Percentiles rank a stretch among this genome's conserved stretches.
These are phyloP conservation scores for Aspergillus sp. DNA, from an alignment of 2,329 filamentous ascomycete species.

Conservation along the genomic window DNA sequence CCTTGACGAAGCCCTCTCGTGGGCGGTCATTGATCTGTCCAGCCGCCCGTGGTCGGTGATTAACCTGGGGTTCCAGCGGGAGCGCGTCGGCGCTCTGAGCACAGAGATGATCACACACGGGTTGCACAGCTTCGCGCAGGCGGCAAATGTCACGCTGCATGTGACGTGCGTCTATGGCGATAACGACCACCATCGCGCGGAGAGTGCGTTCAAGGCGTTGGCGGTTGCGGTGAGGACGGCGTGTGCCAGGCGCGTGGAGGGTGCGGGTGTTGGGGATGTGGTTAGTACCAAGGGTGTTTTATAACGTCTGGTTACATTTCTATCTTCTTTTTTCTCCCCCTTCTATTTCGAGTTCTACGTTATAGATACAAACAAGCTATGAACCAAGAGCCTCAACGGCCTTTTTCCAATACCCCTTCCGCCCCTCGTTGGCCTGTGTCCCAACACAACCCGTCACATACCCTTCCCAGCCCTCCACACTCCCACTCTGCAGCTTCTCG, in stretches of 20 bases:
- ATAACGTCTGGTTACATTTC: constrained; percentile 22
- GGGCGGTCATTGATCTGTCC: constrained; percentile 88
- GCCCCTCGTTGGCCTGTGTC: constrained; percentile 39
- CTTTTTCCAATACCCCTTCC: constrained; percentile 43
- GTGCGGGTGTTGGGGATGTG: constrained; percentile 82
- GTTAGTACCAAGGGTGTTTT: constrained; percentile 94
- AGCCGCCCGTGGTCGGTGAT: constrained; percentile 82
- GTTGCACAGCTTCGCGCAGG: constrained; percentile 86
- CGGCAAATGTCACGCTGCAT: constrained; percentile 83
- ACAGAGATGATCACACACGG: constrained; percentile 98
- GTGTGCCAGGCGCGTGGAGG: constrained; percentile 63
- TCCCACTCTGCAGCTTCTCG: constrained; percentile 39
- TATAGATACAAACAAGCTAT: background rate
- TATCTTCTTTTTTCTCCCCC: no score
- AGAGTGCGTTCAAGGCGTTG: constrained; percentile 94
- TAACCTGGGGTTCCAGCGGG: constrained; percentile 74
- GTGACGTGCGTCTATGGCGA: constrained; percentile 83
- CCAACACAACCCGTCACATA: constrained; percentile 50
- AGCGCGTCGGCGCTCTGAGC: constrained; percentile 88
- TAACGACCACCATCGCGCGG: constrained; percentile 93
- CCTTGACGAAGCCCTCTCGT: constrained; percentile 87
- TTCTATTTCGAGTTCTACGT: background rate
- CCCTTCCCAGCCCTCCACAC: constrained; percentile 42
- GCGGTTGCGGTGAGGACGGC: constrained; percentile 77
- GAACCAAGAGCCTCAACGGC: constrained; percentile 38